These are phyloP conservation scores for Collybia mongolica DNA, from an alignment of 768 basidiomycete genomes.

Conservation along the genomic window DNA sequence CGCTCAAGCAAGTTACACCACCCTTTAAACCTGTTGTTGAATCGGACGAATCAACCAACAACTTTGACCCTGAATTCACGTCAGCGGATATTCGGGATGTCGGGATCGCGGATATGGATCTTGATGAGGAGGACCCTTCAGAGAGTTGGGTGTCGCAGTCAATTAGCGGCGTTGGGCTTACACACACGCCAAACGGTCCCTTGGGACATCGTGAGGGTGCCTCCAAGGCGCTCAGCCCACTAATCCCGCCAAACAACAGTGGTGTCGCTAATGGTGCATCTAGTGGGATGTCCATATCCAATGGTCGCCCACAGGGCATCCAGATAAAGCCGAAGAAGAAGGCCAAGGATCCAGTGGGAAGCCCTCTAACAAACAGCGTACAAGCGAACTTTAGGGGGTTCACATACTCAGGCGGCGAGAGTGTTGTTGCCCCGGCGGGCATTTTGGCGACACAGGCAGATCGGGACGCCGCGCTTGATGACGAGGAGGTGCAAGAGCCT, in stretches of 20 bases:
- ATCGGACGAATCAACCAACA: slow-evolving; percentile 96
- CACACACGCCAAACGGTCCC: slow-evolving; percentile 75
- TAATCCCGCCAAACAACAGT: neutral
- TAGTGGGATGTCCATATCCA: slow-evolving; percentile 12
- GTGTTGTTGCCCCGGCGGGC: slow-evolving; percentile 47
- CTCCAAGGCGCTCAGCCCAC: slow-evolving; percentile 14
- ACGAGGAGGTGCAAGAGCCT: slow-evolving; percentile 45
- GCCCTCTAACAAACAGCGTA: slow-evolving; percentile 85
- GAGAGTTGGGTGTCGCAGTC: slow-evolving; percentile 64
- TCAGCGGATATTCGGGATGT: slow-evolving; percentile 82
- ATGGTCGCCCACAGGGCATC: slow-evolving; percentile 37
- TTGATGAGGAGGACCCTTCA: slow-evolving; percentile 66
- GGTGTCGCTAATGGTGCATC: slow-evolving; percentile 13
- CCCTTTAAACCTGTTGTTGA: slow-evolving; percentile 98
- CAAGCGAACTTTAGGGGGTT: slow-evolving; percentile 98
- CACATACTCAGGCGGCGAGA: slow-evolving; percentile 80
- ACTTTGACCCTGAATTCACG: slow-evolving; percentile 99
- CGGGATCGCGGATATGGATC: slow-evolving; percentile 52
- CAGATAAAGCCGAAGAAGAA: slow-evolving; percentile 51
- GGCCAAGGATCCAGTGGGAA: slow-evolving; percentile 47
- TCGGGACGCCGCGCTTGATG: slow-evolving; percentile 55
- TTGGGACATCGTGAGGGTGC: slow-evolving; percentile 51
- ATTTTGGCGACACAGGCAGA: slow-evolving; percentile 40
- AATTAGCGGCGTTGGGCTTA: slow-evolving; percentile 32
- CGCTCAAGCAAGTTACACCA: slow-evolving; percentile 86